Evolutionary conservation across 2,329 filamentous ascomycete species (phyloP).

Genomic region (Teratosphaeria pseudoeucalypti): DNA sequence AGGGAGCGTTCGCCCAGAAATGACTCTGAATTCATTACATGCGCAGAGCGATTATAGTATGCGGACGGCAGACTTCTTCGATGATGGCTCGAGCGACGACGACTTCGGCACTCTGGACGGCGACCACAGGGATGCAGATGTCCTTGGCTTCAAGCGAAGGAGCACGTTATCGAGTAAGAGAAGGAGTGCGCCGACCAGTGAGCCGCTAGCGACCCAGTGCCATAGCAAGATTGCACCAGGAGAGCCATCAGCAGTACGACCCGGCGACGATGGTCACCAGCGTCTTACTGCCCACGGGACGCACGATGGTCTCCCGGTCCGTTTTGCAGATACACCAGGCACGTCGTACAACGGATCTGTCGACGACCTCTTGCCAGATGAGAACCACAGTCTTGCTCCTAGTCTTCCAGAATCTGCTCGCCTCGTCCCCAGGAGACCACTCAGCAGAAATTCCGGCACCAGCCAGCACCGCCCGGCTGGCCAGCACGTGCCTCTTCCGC

Average conservation of each 20-base stretch:
- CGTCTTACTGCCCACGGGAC: conserved; percentile 13
- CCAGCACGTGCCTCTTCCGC: not conserved
- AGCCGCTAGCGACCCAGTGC: conserved; percentile 5
- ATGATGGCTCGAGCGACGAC: conserved; percentile 18
- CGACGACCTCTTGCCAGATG: conserved; percentile 14
- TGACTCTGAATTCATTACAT: conserved; percentile 21
- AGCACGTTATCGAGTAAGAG: conserved; percentile 11
- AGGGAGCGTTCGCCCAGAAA: conserved; percentile 25
- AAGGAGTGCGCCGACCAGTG: conserved; percentile 6
- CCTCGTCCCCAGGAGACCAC: conserved; percentile 4
- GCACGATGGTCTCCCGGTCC: conserved; percentile 1
- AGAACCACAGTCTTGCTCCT: conserved; percentile 9
- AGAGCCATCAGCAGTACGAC: conserved; percentile 8
- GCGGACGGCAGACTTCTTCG: conserved; percentile 27
- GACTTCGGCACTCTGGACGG: conserved; percentile 7
- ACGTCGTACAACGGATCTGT: conserved; percentile 21
- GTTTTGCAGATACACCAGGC: conserved; percentile 10
- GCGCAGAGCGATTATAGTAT: conserved; percentile 20
- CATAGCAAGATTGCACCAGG: not conserved
- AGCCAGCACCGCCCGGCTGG: not conserved
- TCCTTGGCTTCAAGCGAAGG: conserved; percentile 8
- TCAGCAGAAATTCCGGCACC: not conserved
- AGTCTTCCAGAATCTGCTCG: conserved; percentile 6
- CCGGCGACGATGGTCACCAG: conserved; percentile 17
- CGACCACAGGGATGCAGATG: conserved; percentile 3